Evolutionary conservation across 2,329 filamentous ascomycete genomes (phyloP).

Genomic region (Curvularia verruculosa): DNA sequence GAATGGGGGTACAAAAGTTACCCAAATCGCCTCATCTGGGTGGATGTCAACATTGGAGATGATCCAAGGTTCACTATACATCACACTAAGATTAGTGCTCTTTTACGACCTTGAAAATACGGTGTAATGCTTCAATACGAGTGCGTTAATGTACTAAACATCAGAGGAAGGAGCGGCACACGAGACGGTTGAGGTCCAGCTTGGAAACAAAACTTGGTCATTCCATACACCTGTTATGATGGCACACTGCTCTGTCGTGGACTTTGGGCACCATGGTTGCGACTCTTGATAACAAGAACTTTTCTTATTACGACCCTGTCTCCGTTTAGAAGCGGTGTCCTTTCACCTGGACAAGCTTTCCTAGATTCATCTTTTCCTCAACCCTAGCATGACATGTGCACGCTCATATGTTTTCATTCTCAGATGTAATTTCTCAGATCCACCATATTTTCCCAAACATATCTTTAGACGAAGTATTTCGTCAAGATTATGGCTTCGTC

Average conservation of each 20-base stretch:
- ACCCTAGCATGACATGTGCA: not conserved
- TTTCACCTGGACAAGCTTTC: not conserved
- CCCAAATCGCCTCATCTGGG: constrained; percentile 11
- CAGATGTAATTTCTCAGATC: not conserved
- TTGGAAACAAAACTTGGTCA: not conserved
- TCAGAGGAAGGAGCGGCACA: not conserved
- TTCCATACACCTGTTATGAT: not conserved
- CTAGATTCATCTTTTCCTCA: not conserved
- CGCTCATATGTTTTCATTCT: not conserved
- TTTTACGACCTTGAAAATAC: not conserved
- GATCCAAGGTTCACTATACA: not conserved
- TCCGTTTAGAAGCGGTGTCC: not conserved
- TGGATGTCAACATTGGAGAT: not conserved
- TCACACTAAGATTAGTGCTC: not conserved
- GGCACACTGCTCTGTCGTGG: not conserved
- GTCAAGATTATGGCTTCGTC: not conserved
- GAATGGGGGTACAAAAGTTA: constrained; percentile 6
- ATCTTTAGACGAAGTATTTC: not conserved
- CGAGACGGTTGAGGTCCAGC: not conserved
- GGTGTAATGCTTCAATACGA: constrained; percentile 4
- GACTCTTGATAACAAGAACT: not conserved
- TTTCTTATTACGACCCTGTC: not conserved
- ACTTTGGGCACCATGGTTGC: not conserved
- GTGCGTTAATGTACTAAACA: not conserved
- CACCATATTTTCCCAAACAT: not conserved